Conservation (phyloP, 2,329 filamentous ascomycete species). For the Alternaria sp. region DNA sequence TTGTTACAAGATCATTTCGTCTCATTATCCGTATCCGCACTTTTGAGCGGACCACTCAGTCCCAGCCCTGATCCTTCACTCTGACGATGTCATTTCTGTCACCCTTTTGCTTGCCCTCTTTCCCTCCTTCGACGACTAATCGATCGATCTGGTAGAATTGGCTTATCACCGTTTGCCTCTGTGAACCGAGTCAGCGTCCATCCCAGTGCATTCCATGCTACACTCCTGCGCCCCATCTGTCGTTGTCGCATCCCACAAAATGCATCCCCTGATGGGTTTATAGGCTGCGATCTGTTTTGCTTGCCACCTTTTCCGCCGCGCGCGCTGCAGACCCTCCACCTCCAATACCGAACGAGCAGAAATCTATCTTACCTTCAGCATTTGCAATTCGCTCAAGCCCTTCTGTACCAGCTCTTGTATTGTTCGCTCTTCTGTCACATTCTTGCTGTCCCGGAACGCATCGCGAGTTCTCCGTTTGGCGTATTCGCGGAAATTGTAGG, state of each 20-base stretch:
- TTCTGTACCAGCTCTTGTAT: slow-evolving; percentile 91
- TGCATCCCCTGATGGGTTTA: slow-evolving; percentile 8
- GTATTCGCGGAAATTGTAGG: slow-evolving; percentile 98
- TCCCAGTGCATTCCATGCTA: neutral
- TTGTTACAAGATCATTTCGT: slow-evolving; percentile 18
- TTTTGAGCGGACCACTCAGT: slow-evolving; percentile 1
- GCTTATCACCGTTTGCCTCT: slow-evolving; percentile 95
- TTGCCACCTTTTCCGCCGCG: neutral
- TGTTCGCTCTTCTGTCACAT: slow-evolving; percentile 74
- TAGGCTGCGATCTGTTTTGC: neutral
- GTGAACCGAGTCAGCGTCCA: slow-evolving; percentile 52
- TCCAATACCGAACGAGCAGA: neutral
- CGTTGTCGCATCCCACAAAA: neutral
- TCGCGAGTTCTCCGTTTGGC: slow-evolving; percentile 89
- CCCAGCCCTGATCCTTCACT: slow-evolving; percentile 71
- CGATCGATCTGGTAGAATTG: slow-evolving; percentile 93
- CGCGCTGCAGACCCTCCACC: neutral
- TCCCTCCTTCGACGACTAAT: slow-evolving; percentile 89
- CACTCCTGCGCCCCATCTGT: neutral
- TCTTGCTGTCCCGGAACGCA: slow-evolving; percentile 83
- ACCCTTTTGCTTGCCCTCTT: slow-evolving; percentile 77
- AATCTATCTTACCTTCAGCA: slow-evolving; percentile 76
- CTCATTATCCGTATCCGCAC: slow-evolving; percentile 7
- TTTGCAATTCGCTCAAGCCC: slow-evolving; percentile 84
- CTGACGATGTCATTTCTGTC: slow-evolving; percentile 72